Evolutionary conservation across 768 basidiomycete genomes (phyloP).

Genomic region (Kwoniella europaea): DNA sequence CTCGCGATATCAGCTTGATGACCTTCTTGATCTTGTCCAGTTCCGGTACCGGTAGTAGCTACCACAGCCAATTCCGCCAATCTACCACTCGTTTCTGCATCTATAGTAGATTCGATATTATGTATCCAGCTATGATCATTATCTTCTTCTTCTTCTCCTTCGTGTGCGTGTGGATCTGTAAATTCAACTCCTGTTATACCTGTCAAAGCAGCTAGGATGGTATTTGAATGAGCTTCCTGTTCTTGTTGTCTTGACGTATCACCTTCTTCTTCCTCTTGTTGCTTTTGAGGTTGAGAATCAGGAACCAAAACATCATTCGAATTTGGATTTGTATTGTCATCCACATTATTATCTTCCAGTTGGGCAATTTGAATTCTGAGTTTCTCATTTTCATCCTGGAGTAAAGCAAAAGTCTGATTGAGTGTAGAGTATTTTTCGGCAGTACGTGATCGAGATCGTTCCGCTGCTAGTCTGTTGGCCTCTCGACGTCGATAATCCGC

Average conservation of each 20-base stretch:
- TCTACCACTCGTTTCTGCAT: slow-evolving; percentile 40
- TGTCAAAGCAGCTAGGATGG: slow-evolving; percentile 46
- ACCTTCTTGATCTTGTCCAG: not conserved
- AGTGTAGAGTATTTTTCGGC: slow-evolving; percentile 41
- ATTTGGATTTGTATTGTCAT: not conserved
- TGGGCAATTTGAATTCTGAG: slow-evolving; percentile 40
- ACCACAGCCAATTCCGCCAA: slow-evolving; percentile 48
- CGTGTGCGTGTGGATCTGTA: not conserved
- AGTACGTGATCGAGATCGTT: slow-evolving; percentile 44
- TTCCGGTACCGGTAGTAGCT: slow-evolving; percentile 31
- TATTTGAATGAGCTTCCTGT: slow-evolving; percentile 43
- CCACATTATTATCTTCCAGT: slow-evolving; percentile 17
- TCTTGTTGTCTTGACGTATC: slow-evolving; percentile 12
- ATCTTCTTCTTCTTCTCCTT: slow-evolving; percentile 21
- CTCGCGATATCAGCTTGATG: not conserved
- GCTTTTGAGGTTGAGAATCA: not conserved
- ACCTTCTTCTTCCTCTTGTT: slow-evolving; percentile 2
- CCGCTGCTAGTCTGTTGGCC: slow-evolving; percentile 57
- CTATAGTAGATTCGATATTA: slow-evolving; percentile 38
- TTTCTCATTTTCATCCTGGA: slow-evolving; percentile 46
- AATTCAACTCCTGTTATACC: slow-evolving; percentile 31
- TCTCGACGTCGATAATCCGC: slow-evolving; percentile 51
- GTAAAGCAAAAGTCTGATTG: slow-evolving; percentile 33
- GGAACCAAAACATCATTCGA: not conserved
- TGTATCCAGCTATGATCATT: slow-evolving; percentile 42